Evolutionary conservation across 176 grass and related monocot genomes (phyloP).

Genomic region (Stipa capillata): DNA sequence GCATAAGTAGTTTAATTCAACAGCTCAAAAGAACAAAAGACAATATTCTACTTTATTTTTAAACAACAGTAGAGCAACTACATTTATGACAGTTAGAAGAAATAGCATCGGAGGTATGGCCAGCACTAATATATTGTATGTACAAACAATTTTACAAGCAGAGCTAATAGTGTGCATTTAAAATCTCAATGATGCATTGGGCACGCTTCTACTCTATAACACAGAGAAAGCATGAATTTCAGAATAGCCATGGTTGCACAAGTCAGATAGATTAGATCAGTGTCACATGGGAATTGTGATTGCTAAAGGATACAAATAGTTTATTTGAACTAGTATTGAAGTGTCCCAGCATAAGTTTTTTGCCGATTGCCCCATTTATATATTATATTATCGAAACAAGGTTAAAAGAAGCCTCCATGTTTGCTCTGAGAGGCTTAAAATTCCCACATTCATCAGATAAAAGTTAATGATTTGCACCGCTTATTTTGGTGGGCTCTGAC

Average conservation of each 20-base stretch:
- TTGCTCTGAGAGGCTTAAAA: too few relatives aligned
- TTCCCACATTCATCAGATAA: too few relatives aligned
- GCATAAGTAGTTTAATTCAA: constrained; percentile 17
- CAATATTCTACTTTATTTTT: not conserved
- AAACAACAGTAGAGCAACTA: not conserved
- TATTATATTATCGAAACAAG: too few relatives aligned
- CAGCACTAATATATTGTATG: too few relatives aligned
- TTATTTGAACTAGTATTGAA: constrained; percentile 4
- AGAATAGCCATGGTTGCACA: not conserved
- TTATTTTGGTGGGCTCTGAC: too few relatives aligned
- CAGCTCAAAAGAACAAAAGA: not conserved
- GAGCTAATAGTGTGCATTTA: too few relatives aligned
- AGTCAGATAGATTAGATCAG: not conserved
- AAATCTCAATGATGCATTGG: not conserved
- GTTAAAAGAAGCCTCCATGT: too few relatives aligned
- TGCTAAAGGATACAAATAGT: not conserved
- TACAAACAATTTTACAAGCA: too few relatives aligned
- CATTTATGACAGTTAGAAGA: not conserved
- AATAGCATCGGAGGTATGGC: not conserved
- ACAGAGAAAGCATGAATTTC: not conserved
- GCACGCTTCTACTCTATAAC: not conserved
- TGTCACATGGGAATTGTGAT: not conserved
- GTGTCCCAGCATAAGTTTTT: not conserved
- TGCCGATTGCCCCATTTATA: too few relatives aligned
- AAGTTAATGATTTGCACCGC: too few relatives aligned